Conservation (phyloP, 768 basidiomycete species). For the Lactarius pseudohatsudake region DNA sequence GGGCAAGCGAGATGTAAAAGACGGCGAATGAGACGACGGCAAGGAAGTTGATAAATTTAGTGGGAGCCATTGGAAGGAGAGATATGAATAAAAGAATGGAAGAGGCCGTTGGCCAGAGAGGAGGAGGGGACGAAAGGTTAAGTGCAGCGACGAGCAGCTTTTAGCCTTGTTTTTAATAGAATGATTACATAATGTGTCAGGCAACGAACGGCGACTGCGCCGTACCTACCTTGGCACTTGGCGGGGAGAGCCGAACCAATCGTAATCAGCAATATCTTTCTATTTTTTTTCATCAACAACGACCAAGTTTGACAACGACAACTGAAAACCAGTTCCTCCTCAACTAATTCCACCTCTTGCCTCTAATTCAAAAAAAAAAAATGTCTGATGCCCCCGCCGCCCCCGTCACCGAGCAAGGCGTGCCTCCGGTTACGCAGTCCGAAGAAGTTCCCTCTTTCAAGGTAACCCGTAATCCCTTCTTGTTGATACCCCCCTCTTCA, state of each 20-base stretch:
- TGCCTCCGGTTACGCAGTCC: slow-evolving; percentile 74
- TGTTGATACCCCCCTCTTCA: slow-evolving; percentile 23
- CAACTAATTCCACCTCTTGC: slow-evolving; percentile 53
- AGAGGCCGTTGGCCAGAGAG: slow-evolving; percentile 8
- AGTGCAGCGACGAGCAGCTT: background rate
- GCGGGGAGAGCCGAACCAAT: slow-evolving; percentile 16
- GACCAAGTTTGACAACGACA: slow-evolving; percentile 82
- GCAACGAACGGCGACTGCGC: slow-evolving; percentile 2
- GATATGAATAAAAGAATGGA: slow-evolving; percentile 7
- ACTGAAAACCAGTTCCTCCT: slow-evolving; percentile 73
- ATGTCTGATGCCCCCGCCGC: slow-evolving; percentile 94
- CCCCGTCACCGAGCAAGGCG: slow-evolving; percentile 80
- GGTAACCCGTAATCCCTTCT: slow-evolving; percentile 45
- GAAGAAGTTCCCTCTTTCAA: slow-evolving; percentile 82
- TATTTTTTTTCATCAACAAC: slow-evolving; percentile 38
- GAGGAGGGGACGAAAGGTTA: background rate
- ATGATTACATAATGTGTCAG: slow-evolving; percentile 4
- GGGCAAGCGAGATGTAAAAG: slow-evolving; percentile 49
- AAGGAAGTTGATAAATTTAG: slow-evolving; percentile 57
- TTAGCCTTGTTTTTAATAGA: background rate
- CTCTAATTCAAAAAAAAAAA: slow-evolving; percentile 54
- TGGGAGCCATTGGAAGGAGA: slow-evolving; percentile 43
- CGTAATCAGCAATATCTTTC: slow-evolving; percentile 29
- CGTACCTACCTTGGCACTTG: background rate
- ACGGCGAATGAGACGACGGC: slow-evolving; percentile 59